These are phyloP conservation scores for Canna indica DNA, from an alignment of 176 grass and related monocot genomes.

Conservation along the genomic window DNA sequence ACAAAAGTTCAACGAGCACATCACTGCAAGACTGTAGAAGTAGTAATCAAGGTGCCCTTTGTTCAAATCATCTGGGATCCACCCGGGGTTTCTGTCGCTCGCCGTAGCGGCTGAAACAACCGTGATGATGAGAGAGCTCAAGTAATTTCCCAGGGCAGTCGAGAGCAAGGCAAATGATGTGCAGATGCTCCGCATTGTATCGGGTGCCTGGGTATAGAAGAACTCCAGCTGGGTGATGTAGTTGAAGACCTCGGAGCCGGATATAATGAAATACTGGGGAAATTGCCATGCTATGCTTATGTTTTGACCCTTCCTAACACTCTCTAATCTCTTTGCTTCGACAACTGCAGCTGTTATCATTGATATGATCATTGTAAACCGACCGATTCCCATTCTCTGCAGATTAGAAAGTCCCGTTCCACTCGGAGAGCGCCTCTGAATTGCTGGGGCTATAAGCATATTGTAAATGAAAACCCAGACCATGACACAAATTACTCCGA, in stretches of 20 bases:
- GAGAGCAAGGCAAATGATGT: conserved; percentile 61
- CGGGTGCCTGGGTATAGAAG: conserved; percentile 74
- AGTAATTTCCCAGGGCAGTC: conserved; percentile 50
- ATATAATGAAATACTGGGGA: conserved; percentile 59
- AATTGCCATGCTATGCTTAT: conserved; percentile 60
- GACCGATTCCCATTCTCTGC: conserved; percentile 75
- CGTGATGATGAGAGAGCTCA: conserved; percentile 59
- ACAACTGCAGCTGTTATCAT: conserved; percentile 49
- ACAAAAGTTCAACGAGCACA: conserved; percentile 2
- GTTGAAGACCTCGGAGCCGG: conserved; percentile 58
- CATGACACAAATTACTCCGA: conserved; percentile 16
- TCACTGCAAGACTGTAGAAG: conserved; percentile 9
- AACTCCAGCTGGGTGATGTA: conserved; percentile 76
- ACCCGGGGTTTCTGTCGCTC: conserved; percentile 19
- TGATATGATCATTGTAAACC: conserved; percentile 42
- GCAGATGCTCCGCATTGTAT: conserved; percentile 72
- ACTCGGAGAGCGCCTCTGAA: not conserved
- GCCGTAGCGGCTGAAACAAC: conserved; percentile 28
- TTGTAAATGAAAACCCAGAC: conserved; percentile 17
- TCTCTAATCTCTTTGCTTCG: conserved; percentile 39
- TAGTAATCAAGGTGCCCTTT: conserved; percentile 17
- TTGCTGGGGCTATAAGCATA: not conserved
- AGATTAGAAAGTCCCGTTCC: conserved; percentile 36
- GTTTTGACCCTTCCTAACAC: not conserved
- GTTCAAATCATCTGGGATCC: conserved; percentile 22